Percentiles rank a stretch among this genome's conserved stretches.
Conservation (phyloP, 2,329 filamentous ascomycete species). For the Botryotinia calthae region DNA sequence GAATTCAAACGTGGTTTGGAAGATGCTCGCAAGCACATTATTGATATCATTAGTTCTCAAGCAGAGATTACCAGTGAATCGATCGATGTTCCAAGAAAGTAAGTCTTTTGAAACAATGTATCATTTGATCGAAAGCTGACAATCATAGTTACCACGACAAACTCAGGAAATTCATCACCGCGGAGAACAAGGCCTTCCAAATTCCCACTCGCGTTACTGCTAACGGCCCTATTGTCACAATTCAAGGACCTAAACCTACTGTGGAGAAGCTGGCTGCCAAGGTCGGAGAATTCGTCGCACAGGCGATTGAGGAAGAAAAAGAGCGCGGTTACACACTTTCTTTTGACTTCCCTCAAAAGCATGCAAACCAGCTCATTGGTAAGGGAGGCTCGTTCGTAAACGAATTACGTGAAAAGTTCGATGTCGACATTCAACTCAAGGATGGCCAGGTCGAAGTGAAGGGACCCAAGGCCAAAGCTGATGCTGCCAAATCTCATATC, state of each 20-base stretch:
- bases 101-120: slow-evolving; percentile 28
- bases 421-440: slow-evolving; percentile 80
- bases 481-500: slow-evolving; percentile 81
- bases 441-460: slow-evolving; percentile 95
- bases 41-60: slow-evolving; percentile 57
- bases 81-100: slow-evolving; percentile 60
- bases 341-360: slow-evolving; percentile 95
- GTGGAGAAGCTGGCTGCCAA: slow-evolving; percentile 72
- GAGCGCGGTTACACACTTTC: slow-evolving; percentile 82
- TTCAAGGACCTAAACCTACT: slow-evolving; percentile 72
- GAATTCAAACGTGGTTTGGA: slow-evolving; percentile 55
- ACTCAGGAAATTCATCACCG: slow-evolving; percentile 61
- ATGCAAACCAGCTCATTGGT: slow-evolving; percentile 78
- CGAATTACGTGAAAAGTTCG: slow-evolving; percentile 64
- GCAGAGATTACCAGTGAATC: slow-evolving; percentile 51
- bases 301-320: slow-evolving; percentile 89
- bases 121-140: slow-evolving; percentile 32
- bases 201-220: slow-evolving; percentile 60
- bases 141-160: slow-evolving; percentile 57
- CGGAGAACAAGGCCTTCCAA: slow-evolving; percentile 59
- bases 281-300: slow-evolving; percentile 74
- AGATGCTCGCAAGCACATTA: slow-evolving; percentile 56
- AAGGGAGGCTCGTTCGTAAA: slow-evolving; percentile 66
- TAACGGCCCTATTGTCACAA: slow-evolving; percentile 60
- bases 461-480: slow-evolving; percentile 91